Base-by-base conservation (phyloP, 2,329 filamentous ascomycete genomes). In the Fusarium coffeatum region DNA sequence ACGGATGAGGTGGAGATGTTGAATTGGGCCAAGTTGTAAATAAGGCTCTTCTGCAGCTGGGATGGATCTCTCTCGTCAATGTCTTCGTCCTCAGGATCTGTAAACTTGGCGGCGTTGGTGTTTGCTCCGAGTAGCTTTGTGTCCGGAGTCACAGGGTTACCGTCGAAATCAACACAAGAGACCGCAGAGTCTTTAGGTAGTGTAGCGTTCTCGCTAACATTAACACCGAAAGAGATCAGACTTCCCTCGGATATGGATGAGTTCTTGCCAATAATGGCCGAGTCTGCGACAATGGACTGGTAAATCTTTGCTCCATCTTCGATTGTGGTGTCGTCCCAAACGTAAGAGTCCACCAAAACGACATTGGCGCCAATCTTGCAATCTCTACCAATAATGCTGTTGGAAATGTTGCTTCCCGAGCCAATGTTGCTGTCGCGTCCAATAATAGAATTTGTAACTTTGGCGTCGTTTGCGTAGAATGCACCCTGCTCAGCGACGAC, bases 341-440 rank as follows among this genome's bases (percentile, higher is more conserved):
- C 88, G 74, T 93, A 95, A 23, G 93, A 91, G 72, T 93, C 87
- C 49, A 92, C 87, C 65, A 99, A 89, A 40, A 84, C 87, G 28
- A 96, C 94, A 70, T 96, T 93, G 72, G 88, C 90, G 9, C 96
- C 96, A 72, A 99, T 96, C 69, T 89, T 90, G 80, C 95, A 98
- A 71, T 92, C 87, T 66, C 92, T 88, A 32, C 96, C 96, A 64
- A 99, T 89, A 48, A 96, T 88, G 74, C 92, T 94, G 79, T 92
- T 92, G 11, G 85, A 85, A 32, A 99, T 87, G 1, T 83, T 85
- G 69, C 87, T 92, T 45, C 89, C 88, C 25, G 92, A 88, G 8
- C 92, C 94, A 57, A 99, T 87, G 59, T 86, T 90, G 2, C 92
- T 93, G 53, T 90, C 89, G 70, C 88, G 86, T 7, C 95, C 96